These are phyloP conservation scores for Podospora comata DNA, from an alignment of 495 filamentous ascomycete genomes.

Conservation along the genomic window DNA sequence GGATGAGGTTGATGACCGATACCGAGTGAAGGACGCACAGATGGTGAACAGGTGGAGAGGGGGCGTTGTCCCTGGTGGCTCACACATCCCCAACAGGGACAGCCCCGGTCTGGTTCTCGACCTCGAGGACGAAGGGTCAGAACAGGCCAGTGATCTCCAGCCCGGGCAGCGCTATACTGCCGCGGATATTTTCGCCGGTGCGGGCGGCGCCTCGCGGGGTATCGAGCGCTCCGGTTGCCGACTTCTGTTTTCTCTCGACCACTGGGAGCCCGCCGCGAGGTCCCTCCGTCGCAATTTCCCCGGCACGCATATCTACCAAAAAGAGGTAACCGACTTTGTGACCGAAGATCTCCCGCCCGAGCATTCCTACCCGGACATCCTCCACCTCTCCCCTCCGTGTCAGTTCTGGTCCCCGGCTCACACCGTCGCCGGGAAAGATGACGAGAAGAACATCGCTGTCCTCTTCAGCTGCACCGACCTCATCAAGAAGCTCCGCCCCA, in stretches of 20 bases:
- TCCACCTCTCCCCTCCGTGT: slow-evolving; percentile 82
- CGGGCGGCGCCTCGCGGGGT: slow-evolving; percentile 70
- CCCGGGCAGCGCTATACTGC: slow-evolving; percentile 55
- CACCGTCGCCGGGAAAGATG: slow-evolving; percentile 59
- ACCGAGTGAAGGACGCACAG: slow-evolving; percentile 2
- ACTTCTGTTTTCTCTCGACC: slow-evolving; percentile 62
- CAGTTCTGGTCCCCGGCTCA: slow-evolving; percentile 79
- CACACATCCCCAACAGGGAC: slow-evolving; percentile 14
- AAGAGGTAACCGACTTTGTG: slow-evolving; percentile 51
- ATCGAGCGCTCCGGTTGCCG: slow-evolving; percentile 60
- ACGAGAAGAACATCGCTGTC: slow-evolving; percentile 70
- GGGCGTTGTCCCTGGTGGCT: slow-evolving; percentile 38
- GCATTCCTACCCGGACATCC: slow-evolving; percentile 58
- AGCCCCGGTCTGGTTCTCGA: slow-evolving; percentile 5
- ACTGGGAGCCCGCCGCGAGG: slow-evolving; percentile 49
- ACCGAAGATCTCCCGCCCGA: background rate
- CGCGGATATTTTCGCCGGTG: slow-evolving; percentile 73
- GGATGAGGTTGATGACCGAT: slow-evolving; percentile 23
- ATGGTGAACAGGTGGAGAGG: slow-evolving; percentile 41
- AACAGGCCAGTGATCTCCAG: background rate
- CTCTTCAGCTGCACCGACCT: slow-evolving; percentile 62
- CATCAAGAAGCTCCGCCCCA: slow-evolving; percentile 58
- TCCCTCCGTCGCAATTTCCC: slow-evolving; percentile 63
- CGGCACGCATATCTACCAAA: slow-evolving; percentile 38
- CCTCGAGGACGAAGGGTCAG: slow-evolving; percentile 2